Conservation (phyloP, 257 asterid genomes). For the Dorcoceras hygrometricum region DNA sequence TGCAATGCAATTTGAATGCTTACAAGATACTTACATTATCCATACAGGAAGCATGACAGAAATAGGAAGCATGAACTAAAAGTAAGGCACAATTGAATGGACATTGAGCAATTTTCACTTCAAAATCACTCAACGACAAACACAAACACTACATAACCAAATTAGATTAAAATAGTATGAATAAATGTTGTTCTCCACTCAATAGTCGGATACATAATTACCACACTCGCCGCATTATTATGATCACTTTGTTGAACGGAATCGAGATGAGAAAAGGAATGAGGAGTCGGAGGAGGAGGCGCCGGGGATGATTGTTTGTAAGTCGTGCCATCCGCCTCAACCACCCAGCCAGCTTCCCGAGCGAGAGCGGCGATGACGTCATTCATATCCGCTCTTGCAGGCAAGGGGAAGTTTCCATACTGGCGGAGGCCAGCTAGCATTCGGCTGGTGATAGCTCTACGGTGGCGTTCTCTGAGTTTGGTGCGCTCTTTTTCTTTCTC, state of each 20-base stretch:
- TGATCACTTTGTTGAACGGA: constrained; percentile 30
- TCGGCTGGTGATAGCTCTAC: constrained; percentile 74
- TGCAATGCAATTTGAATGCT: not conserved
- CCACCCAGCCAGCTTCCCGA: constrained; percentile 72
- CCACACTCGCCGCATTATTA: constrained; percentile 38
- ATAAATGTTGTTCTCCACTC: not conserved
- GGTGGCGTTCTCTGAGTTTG: constrained; percentile 70
- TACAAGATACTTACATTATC: not conserved
- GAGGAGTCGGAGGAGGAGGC: constrained; percentile 30
- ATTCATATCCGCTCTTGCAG: constrained; percentile 77
- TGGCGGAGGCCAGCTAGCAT: constrained; percentile 78
- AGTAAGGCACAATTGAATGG: not conserved
- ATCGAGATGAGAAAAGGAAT: constrained; percentile 34
- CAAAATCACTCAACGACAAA: constrained; percentile 4
- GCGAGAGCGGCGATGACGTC: constrained; percentile 80
- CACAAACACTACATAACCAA: constrained; percentile 13
- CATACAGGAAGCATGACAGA: not conserved
- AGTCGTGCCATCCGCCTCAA: constrained; percentile 65
- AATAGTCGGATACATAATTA: constrained; percentile 26
- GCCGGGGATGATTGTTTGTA: constrained; percentile 47
- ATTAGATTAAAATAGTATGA: not conserved
- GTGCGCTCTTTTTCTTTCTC: constrained; percentile 76
- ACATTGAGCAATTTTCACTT: not conserved
- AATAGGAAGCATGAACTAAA: not conserved
- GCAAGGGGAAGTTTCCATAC: constrained; percentile 67